Conservation (phyloP, 768 basidiomycete species). For the Psilocybe cyanescens region DNA sequence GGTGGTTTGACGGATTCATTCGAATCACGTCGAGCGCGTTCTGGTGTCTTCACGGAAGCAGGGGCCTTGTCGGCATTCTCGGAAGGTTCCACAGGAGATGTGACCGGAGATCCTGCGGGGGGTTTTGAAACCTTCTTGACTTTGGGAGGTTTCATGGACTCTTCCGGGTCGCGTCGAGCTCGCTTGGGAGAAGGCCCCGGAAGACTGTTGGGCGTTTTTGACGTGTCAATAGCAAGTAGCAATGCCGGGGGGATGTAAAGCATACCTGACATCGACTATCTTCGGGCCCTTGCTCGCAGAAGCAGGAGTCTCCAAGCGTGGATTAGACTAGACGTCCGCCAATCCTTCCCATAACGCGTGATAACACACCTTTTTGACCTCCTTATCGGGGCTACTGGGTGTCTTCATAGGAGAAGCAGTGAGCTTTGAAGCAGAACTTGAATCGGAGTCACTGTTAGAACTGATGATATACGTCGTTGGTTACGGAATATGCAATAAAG, state of each 20-base stretch:
- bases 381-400: constrained; percentile 17
- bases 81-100: constrained; percentile 34
- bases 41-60: constrained; percentile 22
- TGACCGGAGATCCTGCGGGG: constrained; percentile 29
- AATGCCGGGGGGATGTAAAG: neutral
- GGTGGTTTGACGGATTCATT: constrained; percentile 18
- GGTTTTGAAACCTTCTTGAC: constrained; percentile 28
- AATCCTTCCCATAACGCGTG: neutral
- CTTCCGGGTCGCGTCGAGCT: constrained; percentile 23
- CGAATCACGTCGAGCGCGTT: neutral
- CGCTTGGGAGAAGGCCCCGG: constrained; percentile 33
- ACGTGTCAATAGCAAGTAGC: constrained; percentile 6
- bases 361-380: constrained; percentile 17
- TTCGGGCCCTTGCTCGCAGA: constrained; percentile 22
- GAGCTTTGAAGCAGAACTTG: constrained; percentile 17
- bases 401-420: constrained; percentile 14
- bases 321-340: constrained; percentile 2
- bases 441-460: constrained; percentile 22
- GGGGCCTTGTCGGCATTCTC: constrained; percentile 23
- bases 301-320: constrained; percentile 19
- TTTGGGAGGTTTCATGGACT: constrained; percentile 19
- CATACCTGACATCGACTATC: constrained; percentile 26
- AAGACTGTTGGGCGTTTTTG: constrained; percentile 22
- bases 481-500: neutral
- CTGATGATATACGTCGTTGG: neutral